Conservation (phyloP, 1,284 basidiomycete genomes). For the Cutaneotrichosporon dermatis region DNA sequence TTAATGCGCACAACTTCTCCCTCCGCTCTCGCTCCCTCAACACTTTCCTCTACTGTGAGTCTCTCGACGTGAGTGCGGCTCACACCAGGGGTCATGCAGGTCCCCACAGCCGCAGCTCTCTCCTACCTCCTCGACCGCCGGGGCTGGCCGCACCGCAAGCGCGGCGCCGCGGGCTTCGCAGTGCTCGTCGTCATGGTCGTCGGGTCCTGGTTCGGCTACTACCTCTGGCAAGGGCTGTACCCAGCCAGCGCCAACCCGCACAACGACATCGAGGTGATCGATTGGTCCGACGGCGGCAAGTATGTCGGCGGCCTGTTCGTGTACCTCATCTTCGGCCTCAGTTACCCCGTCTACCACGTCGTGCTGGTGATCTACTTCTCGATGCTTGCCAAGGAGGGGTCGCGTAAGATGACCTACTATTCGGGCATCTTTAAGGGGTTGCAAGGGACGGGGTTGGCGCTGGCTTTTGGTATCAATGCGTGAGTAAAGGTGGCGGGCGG, state of each 20-base stretch:
- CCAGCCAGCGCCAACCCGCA: not conserved
- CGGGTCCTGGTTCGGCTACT: slow-evolving; percentile 6
- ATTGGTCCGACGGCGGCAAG: slow-evolving; percentile 1
- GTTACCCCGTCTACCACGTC: slow-evolving; percentile 2
- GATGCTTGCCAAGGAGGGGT: not conserved
- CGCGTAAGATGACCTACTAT: slow-evolving; percentile 3
- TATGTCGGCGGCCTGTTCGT: slow-evolving; percentile 2
- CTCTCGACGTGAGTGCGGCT: not conserved
- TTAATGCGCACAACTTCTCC: slow-evolving; percentile 6
- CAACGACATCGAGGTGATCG: slow-evolving; percentile 2
- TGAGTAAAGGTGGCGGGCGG: not conserved
- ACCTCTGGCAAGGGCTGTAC: slow-evolving; percentile 2
- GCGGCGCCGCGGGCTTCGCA: slow-evolving; percentile 1
- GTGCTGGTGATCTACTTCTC: slow-evolving; percentile 6
- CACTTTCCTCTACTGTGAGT: slow-evolving; percentile 2
- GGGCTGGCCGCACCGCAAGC: slow-evolving; percentile 3
- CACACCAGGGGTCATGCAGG: slow-evolving; percentile 1
- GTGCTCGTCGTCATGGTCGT: not conserved
- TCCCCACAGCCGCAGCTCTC: not conserved
- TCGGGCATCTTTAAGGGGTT: slow-evolving; percentile 4
- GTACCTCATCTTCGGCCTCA: slow-evolving; percentile 5
- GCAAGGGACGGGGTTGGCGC: slow-evolving; percentile 1
- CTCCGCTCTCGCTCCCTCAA: slow-evolving; percentile 4
- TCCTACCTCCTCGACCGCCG: not conserved
- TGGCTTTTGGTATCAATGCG: slow-evolving; percentile 3